These are phyloP conservation scores for Pichia exigua DNA, from an alignment of 805 yeast genomes.

Conservation along the genomic window DNA sequence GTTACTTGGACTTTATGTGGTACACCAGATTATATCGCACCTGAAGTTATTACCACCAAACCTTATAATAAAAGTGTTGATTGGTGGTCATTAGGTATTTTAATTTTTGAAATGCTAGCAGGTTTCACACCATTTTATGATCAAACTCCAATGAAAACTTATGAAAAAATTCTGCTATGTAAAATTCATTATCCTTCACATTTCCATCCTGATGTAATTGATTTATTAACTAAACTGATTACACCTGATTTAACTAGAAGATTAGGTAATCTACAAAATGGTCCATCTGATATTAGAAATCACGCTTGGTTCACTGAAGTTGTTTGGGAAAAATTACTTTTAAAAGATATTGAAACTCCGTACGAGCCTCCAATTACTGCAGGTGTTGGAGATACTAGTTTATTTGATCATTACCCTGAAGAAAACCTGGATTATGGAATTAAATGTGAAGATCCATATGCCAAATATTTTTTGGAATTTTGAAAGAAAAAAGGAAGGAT, in stretches of 20 bases:
- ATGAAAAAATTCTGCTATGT: slow-evolving; percentile 50
- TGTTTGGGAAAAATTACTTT: slow-evolving; percentile 49
- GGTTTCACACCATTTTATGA: slow-evolving; percentile 59
- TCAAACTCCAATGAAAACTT: slow-evolving; percentile 56
- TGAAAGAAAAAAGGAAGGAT: slow-evolving; percentile 4
- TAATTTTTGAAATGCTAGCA: slow-evolving; percentile 54
- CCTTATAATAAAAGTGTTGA: slow-evolving; percentile 58
- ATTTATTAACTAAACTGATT: slow-evolving; percentile 42
- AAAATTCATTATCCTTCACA: slow-evolving; percentile 45
- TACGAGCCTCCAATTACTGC: slow-evolving; percentile 58
- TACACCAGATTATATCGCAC: slow-evolving; percentile 59
- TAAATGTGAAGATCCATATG: slow-evolving; percentile 39
- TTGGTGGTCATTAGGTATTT: slow-evolving; percentile 59
- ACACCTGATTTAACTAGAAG: slow-evolving; percentile 49
- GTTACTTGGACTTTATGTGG: slow-evolving; percentile 59
- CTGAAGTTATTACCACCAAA: slow-evolving; percentile 56
- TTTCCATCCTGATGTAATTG: slow-evolving; percentile 47
- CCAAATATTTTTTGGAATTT: slow-evolving; percentile 26
- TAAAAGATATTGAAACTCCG: slow-evolving; percentile 54
- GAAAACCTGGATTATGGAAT: slow-evolving; percentile 81
- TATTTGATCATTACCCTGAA: slow-evolving; percentile 68
- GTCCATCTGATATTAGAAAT: slow-evolving; percentile 47
- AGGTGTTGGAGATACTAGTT: slow-evolving; percentile 56
- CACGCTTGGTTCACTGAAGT: slow-evolving; percentile 57
- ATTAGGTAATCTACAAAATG: slow-evolving; percentile 51